Conservation (phyloP, 2,329 filamentous ascomycete genomes). For the Paracoccidioides brasiliensis region DNA sequence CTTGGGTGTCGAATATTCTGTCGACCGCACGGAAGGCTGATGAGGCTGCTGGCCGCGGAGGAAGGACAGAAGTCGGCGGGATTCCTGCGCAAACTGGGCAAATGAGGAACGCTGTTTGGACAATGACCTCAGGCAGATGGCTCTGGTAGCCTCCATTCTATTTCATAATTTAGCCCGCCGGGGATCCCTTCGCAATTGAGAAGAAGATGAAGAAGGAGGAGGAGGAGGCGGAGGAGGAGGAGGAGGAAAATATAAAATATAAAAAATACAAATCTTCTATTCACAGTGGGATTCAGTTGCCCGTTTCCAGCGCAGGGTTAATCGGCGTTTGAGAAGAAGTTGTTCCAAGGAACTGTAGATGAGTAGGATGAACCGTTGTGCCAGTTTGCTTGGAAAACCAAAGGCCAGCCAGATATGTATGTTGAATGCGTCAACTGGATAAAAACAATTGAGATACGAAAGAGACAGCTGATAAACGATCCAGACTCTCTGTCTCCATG, state of each 20-base stretch:
- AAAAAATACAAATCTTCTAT: too few species aligned
- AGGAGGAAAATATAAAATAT: too few species aligned
- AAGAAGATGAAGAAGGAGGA: neutral
- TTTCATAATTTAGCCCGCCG: neutral
- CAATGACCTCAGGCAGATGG: neutral
- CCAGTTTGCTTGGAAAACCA: too few species aligned
- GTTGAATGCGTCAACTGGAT: too few species aligned
- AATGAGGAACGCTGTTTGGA: neutral
- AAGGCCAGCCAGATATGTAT: too few species aligned
- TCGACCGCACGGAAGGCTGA: neutral
- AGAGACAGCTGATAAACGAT: neutral
- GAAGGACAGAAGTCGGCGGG: neutral
- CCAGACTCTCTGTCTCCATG: neutral
- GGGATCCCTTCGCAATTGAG: neutral
- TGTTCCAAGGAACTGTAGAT: too few species aligned
- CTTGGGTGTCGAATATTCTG: neutral
- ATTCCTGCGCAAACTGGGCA: neutral
- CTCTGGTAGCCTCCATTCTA: neutral
- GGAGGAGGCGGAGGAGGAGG: too few species aligned
- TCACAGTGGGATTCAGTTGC: too few species aligned
- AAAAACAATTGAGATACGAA: neutral
- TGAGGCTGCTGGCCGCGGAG: neutral
- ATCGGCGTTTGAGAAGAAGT: too few species aligned
- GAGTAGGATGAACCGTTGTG: too few species aligned
- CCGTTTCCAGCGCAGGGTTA: too few species aligned